These are phyloP conservation scores for Centella asiatica DNA, from an alignment of 129 eudicot genomes.

Conservation along the genomic window DNA sequence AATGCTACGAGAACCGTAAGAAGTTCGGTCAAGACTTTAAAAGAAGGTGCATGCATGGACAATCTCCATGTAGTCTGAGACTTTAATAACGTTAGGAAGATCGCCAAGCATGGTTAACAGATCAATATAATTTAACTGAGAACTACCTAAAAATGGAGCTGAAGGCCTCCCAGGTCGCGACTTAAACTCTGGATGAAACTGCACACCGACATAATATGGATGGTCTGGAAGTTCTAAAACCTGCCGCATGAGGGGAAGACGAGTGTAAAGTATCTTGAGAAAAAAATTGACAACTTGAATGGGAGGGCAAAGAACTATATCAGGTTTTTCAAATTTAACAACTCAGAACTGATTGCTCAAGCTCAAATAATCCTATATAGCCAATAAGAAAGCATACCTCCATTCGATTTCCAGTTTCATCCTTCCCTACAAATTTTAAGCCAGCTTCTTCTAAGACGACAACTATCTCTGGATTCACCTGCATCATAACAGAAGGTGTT, in stretches of 20 bases:
- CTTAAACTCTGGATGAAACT: slow-evolving; percentile 94
- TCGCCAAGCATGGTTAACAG: not conserved
- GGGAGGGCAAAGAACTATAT: not conserved
- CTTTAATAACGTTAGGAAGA: not conserved
- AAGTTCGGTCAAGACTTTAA: not conserved
- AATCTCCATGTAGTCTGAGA: not conserved
- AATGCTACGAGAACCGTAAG: not conserved
- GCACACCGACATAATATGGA: slow-evolving; percentile 90
- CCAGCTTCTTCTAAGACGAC: slow-evolving; percentile 66
- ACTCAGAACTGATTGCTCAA: not conserved
- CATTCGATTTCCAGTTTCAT: slow-evolving; percentile 93
- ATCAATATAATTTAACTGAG: not conserved
- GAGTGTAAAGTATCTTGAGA: not conserved
- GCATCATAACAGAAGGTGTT: slow-evolving; percentile 11
- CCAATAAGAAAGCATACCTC: slow-evolving; percentile 52
- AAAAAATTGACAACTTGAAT: not conserved
- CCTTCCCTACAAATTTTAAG: slow-evolving; percentile 83
- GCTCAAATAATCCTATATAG: not conserved
- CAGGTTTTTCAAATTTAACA: not conserved
- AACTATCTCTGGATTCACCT: slow-evolving; percentile 89
- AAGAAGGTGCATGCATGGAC: not conserved
- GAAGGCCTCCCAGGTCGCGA: slow-evolving; percentile 98
- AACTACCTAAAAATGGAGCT: slow-evolving; percentile 73
- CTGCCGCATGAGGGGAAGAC: slow-evolving; percentile 26
- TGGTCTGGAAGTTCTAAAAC: slow-evolving; percentile 70